Conservation (phyloP, 768 basidiomycete genomes). For the Cystofilobasidium bisporidii region DNA sequence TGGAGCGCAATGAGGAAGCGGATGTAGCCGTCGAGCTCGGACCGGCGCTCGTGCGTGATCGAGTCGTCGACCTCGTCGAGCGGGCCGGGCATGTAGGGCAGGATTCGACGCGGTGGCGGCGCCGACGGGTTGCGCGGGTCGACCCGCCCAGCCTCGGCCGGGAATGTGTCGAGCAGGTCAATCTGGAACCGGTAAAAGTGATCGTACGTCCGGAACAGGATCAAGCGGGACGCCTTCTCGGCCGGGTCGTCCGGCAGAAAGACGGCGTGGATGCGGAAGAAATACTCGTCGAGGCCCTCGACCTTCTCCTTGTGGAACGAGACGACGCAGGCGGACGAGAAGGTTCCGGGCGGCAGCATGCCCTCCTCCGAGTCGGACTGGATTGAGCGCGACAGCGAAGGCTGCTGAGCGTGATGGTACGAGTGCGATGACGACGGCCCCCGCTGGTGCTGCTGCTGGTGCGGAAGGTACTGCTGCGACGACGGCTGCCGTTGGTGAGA, state of each 20-base stretch:
- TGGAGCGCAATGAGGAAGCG: conserved; percentile 66
- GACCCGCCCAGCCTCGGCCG: conserved; percentile 73
- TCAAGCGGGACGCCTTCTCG: conserved; percentile 58
- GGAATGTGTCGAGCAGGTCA: conserved; percentile 71
- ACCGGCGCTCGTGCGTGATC: conserved; percentile 66
- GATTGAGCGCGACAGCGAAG: conserved; percentile 25
- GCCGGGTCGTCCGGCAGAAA: conserved; percentile 67
- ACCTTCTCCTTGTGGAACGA: conserved; percentile 97
- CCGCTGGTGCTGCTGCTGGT: neutral
- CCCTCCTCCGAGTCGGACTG: neutral
- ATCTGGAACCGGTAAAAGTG: conserved; percentile 99
- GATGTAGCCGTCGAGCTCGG: conserved; percentile 82
- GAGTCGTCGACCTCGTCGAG: conserved; percentile 70
- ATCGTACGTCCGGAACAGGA: conserved; percentile 89
- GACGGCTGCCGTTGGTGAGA: neutral
- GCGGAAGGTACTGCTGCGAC: neutral
- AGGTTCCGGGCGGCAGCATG: conserved; percentile 50
- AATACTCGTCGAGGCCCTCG: conserved; percentile 53
- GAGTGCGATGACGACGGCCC: neutral
- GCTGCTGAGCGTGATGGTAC: conserved; percentile 13
- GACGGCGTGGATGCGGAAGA: conserved; percentile 86
- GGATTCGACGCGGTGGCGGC: conserved; percentile 45
- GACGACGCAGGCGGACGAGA: conserved; percentile 76
- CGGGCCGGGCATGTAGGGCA: conserved; percentile 98
- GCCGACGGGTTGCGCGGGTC: conserved; percentile 6